Base-by-base conservation (phyloP, 257 asterid genomes). In the Solanum corneliomulleri region DNA sequence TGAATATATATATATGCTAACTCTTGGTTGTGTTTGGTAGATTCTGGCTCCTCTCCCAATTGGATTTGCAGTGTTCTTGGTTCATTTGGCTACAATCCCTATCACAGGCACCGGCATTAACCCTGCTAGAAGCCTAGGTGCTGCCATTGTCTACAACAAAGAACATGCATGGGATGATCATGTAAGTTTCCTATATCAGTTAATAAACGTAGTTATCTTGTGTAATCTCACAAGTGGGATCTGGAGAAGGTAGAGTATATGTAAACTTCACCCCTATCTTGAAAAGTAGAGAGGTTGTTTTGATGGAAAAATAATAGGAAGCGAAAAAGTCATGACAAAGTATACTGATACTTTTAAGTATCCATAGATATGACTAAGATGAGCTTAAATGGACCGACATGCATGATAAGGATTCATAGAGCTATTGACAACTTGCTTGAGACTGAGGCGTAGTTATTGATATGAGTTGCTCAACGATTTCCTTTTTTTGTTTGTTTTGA, bases 31-130 rank as follows among this genome's bases (percentile, higher is more conserved):
- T 85, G 68, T 27, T 35, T 83, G 85, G 86, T 91, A 94, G 94
- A 91, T 94, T 82, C 88, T 94, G 94, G 98, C 98, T 77, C 98
- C 98, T 27, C 95, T 94, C 35, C 98, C 98, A 44, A 93, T 94
- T 20, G 98, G 98, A 78, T 93, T 94, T 18, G 97, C 97, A 0
- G 98, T 94, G 52, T 94, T 94, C 84, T 88, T 93, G 91, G 98
- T 94, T 88, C 98, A 94, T 89, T 94, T 94, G 92, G 97, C 98
- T 25, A 95, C 98, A 71, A 93, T 95, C 88, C 97, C 96, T 42
- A 91, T 94, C 39, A 94, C 98, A 0, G 98, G 97, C 82, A 94
- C 98, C 4, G 96, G 98, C 87, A 95, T 95, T 88, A 95, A 93
- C 88, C 98, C 98, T 1, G 97, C 98, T 23, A 88, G 98, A 39